Conservation (phyloP, 2,329 filamentous ascomycete species). For the Exophiala bonariae region DNA sequence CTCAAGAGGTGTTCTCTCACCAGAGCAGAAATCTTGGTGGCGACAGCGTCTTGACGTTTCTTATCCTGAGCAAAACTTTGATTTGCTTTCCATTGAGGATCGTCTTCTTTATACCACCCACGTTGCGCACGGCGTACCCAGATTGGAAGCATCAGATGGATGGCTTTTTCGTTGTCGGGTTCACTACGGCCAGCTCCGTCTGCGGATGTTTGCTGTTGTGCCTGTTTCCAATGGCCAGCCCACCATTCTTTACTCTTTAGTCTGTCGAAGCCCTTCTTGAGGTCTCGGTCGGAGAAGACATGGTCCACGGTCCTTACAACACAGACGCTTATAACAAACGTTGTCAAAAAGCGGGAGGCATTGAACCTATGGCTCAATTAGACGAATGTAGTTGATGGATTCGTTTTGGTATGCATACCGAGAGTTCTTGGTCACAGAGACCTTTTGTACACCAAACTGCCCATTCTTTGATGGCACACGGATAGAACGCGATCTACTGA, state of each 20-base stretch:
- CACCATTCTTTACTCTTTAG: no score
- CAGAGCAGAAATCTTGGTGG: conserved; percentile 9
- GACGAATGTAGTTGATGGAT: conserved; percentile 2
- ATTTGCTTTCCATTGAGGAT: conserved; percentile 26
- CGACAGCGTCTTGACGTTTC: conserved; percentile 19
- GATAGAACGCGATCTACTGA: conserved; percentile 25
- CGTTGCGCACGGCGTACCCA: conserved; percentile 21
- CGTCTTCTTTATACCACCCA: conserved; percentile 14
- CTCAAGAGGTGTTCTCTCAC: conserved; percentile 4
- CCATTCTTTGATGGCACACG: conserved; percentile 26
- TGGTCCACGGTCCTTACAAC: conserved; percentile 15
- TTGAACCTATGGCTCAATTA: conserved; percentile 9
- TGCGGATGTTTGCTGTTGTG: no score
- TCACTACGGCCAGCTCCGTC: background rate
- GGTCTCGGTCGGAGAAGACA: conserved; percentile 1
- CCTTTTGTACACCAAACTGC: conserved; percentile 20
- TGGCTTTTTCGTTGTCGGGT: background rate
- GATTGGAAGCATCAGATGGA: conserved; percentile 22
- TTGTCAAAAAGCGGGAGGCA: conserved; percentile 22
- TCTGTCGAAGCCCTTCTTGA: no score
- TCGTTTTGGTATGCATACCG: conserved; percentile 13
- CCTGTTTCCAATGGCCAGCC: no score
- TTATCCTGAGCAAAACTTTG: conserved; percentile 22
- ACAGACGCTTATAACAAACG: conserved; percentile 22
- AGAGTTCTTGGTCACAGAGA: conserved; percentile 20